phyloP scores from a whole-genome alignment of 331 rosid genomes.

The Stylosanthes scabra region DNA sequence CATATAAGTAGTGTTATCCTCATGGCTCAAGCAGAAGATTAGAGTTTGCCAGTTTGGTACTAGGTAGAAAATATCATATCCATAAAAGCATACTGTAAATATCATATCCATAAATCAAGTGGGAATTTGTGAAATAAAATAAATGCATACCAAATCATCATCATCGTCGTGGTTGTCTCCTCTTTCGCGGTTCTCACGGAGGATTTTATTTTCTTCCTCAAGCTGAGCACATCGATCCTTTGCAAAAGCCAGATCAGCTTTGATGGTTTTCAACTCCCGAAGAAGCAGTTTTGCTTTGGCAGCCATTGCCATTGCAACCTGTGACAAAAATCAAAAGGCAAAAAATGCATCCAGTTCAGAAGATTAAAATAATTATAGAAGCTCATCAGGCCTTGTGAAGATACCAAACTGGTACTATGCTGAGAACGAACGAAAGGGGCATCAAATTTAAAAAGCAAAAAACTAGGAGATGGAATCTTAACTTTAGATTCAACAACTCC shows the following conservation, averaged over 20 bases:
- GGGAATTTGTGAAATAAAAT: not conserved
- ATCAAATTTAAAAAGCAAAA: constrained; percentile 20
- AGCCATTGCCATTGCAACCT: constrained; percentile 56
- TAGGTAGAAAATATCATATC: constrained; percentile 4
- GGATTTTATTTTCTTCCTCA: too few relatives aligned
- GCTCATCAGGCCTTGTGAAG: not conserved
- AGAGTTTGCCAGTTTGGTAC: not conserved
- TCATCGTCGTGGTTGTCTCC: too few relatives aligned
- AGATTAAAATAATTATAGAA: constrained; percentile 14
- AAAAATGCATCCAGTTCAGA: constrained; percentile 39
- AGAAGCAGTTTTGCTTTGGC: too few relatives aligned
- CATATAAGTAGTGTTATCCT: constrained; percentile 3
- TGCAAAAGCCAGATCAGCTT: too few relatives aligned
- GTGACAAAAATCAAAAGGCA: constrained; percentile 43
- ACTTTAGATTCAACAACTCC: constrained; percentile 28
- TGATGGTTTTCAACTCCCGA: too few relatives aligned
- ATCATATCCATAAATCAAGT: not conserved
- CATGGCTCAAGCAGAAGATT: not conserved
- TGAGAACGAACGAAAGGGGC: not conserved
- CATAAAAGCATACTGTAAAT: constrained; percentile 19
- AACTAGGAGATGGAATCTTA: constrained; percentile 13
- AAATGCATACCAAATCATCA: constrained; percentile 59
- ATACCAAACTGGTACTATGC: constrained; percentile 14
- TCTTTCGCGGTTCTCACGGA: too few relatives aligned
- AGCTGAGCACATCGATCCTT: too few relatives aligned